Base-by-base conservation (phyloP, 495 filamentous ascomycete species). In the Neurospora discreta region DNA sequence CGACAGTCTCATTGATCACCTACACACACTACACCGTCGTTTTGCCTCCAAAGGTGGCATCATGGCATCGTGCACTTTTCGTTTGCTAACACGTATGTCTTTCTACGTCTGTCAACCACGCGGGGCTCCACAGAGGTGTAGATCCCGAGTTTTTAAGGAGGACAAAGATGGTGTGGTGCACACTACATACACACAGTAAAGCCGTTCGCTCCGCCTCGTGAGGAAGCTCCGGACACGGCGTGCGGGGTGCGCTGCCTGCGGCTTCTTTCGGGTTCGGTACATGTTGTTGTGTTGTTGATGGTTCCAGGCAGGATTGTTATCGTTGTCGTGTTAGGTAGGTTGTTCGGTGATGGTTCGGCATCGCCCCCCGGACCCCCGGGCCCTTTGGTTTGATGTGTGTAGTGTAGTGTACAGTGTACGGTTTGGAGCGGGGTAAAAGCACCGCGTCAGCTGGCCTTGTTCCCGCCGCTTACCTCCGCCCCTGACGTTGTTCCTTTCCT, bases 301-400 rank as follows among this genome's bases (percentile, higher is more conserved):
- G 38, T 68, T 68, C 10, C 41, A 44, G 41, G 16, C 41, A 42
- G 39, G 69, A 33, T 67, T 60, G 46, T 36, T 23, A 20, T 36
- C 20, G 71, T 69, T 74, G 73, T 44, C 18, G 42, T 44, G 70
- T 73, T 42, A 2, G 1, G 41, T 42, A 2, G 1, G 41, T 42
- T 71, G 70, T 67, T 78, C 76, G 76, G 76, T 46, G 76, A 69
- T 78, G 73, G 73, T 71, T 78, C 76, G 76, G 76, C 65, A 78
- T 77, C 71, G 13, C 23, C 38, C 39, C 33, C 65, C 40, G 6
- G 15, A 7, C n/a, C 52, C 52, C 2, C 38, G 5, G 20, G 7
- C 15, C 52, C 52, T 1, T 7, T 38, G 38, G 38, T 38, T 38
- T 60, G 33, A 36, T 36, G 33, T 36, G 26, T 15, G 33, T 23